Evolutionary conservation across 805 yeast genomes (phyloP).

Genomic region (Candida loeiensis): DNA sequence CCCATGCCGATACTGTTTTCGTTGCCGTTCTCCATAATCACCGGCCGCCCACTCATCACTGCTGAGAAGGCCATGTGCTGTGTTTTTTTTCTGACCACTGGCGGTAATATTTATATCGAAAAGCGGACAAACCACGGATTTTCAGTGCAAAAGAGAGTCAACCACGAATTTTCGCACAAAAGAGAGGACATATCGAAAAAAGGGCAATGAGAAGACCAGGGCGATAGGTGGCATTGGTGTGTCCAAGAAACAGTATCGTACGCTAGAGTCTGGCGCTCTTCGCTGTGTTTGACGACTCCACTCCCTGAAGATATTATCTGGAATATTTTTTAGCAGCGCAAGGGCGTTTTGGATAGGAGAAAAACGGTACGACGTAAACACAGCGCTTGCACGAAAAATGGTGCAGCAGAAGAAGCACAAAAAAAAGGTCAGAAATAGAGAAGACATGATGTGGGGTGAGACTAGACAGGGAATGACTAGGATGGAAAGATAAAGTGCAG

Average conservation of each 20-base stretch:
- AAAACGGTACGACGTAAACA: background rate
- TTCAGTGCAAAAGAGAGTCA: background rate
- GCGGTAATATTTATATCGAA: background rate
- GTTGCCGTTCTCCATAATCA: background rate
- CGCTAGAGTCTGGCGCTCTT: background rate
- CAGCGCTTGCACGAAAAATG: background rate
- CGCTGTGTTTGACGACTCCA: too few species aligned
- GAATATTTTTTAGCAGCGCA: background rate
- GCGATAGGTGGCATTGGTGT: too few species aligned
- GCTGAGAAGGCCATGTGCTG: slow-evolving; percentile 4
- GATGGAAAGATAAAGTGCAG: too few species aligned
- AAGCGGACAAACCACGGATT: background rate
- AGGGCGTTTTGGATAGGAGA: background rate
- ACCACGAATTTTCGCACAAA: too few species aligned
- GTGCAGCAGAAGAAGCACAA: background rate
- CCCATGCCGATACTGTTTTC: background rate
- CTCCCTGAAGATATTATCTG: background rate
- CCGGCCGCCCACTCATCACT: slow-evolving; percentile 4
- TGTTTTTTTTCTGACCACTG: slow-evolving; percentile 1
- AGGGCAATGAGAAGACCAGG: too few species aligned
- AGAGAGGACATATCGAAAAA: too few species aligned
- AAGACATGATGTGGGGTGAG: too few species aligned
- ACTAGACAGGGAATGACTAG: too few species aligned
- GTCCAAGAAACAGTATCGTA: too few species aligned
- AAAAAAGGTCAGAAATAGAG: too few species aligned